Conservation (phyloP, 768 basidiomycete genomes). For the Rickenella mellea region DNA sequence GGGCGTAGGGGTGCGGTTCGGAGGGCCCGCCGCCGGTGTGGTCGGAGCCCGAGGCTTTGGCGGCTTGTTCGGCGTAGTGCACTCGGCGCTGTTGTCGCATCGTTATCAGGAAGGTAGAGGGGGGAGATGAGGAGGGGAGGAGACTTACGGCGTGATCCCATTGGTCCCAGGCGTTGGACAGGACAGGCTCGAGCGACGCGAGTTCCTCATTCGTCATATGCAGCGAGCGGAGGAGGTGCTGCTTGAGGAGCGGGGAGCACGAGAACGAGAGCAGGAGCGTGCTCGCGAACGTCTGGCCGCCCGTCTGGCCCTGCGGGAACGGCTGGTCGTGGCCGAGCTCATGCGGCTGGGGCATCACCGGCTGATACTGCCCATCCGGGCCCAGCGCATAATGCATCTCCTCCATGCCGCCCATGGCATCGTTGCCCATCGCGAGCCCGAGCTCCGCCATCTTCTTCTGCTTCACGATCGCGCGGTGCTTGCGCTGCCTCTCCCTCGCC, state of each 20-base stretch:
- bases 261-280: constrained; percentile 70
- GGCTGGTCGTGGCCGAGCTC: constrained; percentile 44
- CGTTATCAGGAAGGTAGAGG: constrained; percentile 2
- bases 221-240: constrained; percentile 62
- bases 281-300: constrained; percentile 74
- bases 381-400: constrained; percentile 57
- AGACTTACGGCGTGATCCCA: constrained; percentile 70
- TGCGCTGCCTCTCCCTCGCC: constrained; percentile 73
- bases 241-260: constrained; percentile 63
- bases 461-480: constrained; percentile 72
- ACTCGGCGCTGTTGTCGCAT: constrained; percentile 28
- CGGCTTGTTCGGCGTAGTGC: constrained; percentile 32
- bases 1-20: constrained; percentile 13
- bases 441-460: constrained; percentile 74
- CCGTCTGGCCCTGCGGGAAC: constrained; percentile 50
- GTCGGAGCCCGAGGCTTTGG: constrained; percentile 11
- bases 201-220: constrained; percentile 75
- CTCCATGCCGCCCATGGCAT: constrained; percentile 54
- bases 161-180: constrained; percentile 79
- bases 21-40: constrained; percentile 18
- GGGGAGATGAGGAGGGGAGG: constrained; percentile 2
- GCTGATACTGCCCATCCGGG: constrained; percentile 29
- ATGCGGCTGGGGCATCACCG: constrained; percentile 16
- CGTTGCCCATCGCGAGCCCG: constrained; percentile 76
- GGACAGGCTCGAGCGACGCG: constrained; percentile 65